A percentile compares a stretch with the other conserved stretches of the same genome.
Conservation (phyloP, 805 yeast species). For the Hanseniaspora osmophila region DNA sequence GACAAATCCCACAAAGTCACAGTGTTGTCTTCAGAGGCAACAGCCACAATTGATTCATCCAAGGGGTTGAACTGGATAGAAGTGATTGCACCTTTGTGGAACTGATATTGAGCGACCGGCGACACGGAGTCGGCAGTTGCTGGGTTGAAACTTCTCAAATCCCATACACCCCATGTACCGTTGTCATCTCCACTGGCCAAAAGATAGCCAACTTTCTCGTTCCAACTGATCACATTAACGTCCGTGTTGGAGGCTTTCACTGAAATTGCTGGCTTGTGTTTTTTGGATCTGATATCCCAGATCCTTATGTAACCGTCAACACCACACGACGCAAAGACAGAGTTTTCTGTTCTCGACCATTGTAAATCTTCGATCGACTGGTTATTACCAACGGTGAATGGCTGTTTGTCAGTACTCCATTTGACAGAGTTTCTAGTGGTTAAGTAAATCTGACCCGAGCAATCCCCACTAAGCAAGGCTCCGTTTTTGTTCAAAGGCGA, state of each 20-base stretch:
- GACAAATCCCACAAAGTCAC: conserved; percentile 96
- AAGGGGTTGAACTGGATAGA: conserved; percentile 88
- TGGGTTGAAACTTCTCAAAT: conserved; percentile 69
- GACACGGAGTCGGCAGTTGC: conserved; percentile 27
- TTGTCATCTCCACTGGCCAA: conserved; percentile 95
- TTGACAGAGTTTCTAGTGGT: conserved; percentile 63
- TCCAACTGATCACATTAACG: conserved; percentile 94
- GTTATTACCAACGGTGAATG: conserved; percentile 48
- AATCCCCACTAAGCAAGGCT: conserved; percentile 75
- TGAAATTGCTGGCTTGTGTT: conserved; percentile 80
- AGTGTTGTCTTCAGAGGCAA: conserved; percentile 90
- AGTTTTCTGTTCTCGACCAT: conserved; percentile 84
- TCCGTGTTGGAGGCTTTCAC: conserved; percentile 70
- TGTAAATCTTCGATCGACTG: conserved; percentile 91
- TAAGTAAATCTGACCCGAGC: conserved; percentile 66
- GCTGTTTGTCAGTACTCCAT: conserved; percentile 78
- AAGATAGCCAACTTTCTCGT: conserved; percentile 69
- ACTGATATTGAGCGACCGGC: conserved; percentile 89
- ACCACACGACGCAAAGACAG: conserved; percentile 93
- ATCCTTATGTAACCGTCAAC: conserved; percentile 82
- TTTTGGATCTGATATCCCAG: conserved; percentile 93
- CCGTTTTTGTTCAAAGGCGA: conserved; percentile 75
- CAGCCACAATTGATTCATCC: conserved; percentile 92
- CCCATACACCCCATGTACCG: conserved; percentile 98
- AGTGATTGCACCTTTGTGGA: conserved; percentile 88